These are phyloP conservation scores for Simplicillium sp. DNA, from an alignment of 2,329 filamentous ascomycete genomes.

Conservation along the genomic window DNA sequence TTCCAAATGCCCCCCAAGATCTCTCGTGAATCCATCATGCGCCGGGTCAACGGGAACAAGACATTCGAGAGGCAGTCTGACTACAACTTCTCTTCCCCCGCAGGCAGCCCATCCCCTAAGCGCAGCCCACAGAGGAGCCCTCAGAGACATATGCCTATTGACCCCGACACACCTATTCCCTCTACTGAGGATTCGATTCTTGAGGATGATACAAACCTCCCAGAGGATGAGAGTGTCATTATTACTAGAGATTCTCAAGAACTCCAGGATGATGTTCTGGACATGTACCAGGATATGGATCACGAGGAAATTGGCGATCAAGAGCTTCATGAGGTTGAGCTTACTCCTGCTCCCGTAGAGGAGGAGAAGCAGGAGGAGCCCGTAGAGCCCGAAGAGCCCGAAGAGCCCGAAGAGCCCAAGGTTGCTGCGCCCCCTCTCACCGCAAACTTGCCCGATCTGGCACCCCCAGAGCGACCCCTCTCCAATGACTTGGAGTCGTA, in stretches of 20 bases:
- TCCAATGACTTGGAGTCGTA: too few relatives aligned
- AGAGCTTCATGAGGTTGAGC: constrained; percentile 24
- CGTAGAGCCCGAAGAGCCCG: constrained; percentile 10
- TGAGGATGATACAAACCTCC: constrained; percentile 39
- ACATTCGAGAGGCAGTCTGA: constrained; percentile 49
- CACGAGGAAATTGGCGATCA: constrained; percentile 53
- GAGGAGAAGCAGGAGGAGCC: constrained; percentile 16
- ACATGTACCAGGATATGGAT: constrained; percentile 45
- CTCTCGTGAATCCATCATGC: constrained; percentile 86
- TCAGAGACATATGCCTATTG: constrained; percentile 50
- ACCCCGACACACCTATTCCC: constrained; percentile 85
- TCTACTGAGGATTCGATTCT: constrained; percentile 66
- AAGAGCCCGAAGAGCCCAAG: constrained; percentile 20
- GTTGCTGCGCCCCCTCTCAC: constrained; percentile 6
- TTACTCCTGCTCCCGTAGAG: constrained; percentile 34
- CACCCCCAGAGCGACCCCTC: too few relatives aligned
- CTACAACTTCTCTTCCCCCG: constrained; percentile 54
- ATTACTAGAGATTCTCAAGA: constrained; percentile 59
- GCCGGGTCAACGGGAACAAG: constrained; percentile 66
- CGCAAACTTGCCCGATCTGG: too few relatives aligned
- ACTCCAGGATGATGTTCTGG: constrained; percentile 53
- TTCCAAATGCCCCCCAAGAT: constrained; percentile 68
- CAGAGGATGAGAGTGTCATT: constrained; percentile 49
- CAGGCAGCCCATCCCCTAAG: constrained; percentile 48
- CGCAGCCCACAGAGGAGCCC: constrained; percentile 37